A percentile compares a stretch with the other conserved stretches of the same genome.
phyloP scores from a whole-genome alignment of 768 basidiomycete species.

The Terana coerulea region DNA sequence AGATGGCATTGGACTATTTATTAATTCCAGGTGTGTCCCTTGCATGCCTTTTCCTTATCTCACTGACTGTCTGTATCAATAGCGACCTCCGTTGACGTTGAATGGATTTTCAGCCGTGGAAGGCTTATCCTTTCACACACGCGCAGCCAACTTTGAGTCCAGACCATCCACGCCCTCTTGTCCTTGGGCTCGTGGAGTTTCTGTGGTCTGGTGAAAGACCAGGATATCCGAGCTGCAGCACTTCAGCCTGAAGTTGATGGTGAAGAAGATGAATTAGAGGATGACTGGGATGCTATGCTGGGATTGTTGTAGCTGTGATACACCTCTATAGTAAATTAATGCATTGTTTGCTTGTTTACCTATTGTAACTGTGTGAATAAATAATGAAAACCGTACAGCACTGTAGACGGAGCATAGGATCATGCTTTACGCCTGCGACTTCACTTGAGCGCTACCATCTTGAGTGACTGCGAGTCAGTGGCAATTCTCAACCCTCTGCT shows the following conservation, averaged over 20 bases:
- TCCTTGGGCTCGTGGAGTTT: slow-evolving; percentile 30
- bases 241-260: neutral
- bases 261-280: neutral
- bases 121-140: slow-evolving; percentile 28
- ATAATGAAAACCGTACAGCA: too few relatives aligned
- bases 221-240: slow-evolving; percentile 18
- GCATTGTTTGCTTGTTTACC: too few relatives aligned
- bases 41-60: neutral
- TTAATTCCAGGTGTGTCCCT: slow-evolving; percentile 11
- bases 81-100: slow-evolving; percentile 29
- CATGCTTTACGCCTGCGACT: too few relatives aligned
- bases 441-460: too few relatives aligned
- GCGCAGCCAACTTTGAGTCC: slow-evolving; percentile 22
- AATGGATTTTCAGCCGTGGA: slow-evolving; percentile 27
- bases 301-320: too few relatives aligned
- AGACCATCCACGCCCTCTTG: slow-evolving; percentile 27
- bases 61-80: neutral
- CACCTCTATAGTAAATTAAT: neutral
- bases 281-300: neutral
- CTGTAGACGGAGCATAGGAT: too few relatives aligned
- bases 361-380: too few relatives aligned
- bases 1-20: slow-evolving; percentile 11
- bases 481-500: too few relatives aligned
- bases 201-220: slow-evolving; percentile 19
- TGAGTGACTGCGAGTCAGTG: too few relatives aligned